A percentile compares a stretch with the other conserved stretches of the same genome.
Evolutionary conservation across 169 alveolate species (phyloP).

Genomic region (Ophryocystis elektroscirrha): DNA sequence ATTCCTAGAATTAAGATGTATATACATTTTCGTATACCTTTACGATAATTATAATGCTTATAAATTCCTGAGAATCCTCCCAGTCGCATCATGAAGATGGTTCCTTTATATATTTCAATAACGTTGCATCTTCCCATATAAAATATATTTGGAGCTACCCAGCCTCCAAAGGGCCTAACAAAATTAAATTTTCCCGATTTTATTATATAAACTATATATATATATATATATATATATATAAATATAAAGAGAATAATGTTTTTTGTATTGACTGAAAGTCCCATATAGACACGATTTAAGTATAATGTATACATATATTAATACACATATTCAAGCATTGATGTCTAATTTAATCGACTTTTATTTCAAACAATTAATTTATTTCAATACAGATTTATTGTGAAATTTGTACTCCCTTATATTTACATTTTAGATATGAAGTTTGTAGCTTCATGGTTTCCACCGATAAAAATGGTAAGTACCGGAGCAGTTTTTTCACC

Average conservation of each 20-base stretch:
- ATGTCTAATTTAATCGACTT: neutral
- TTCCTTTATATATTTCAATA: constrained; percentile 38
- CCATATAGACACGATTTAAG: neutral
- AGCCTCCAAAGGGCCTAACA: constrained; percentile 70
- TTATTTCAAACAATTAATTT: too few relatives aligned
- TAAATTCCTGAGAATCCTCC: neutral
- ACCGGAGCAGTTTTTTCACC: constrained; percentile 60
- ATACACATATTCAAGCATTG: neutral
- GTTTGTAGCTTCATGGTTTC: constrained; percentile 87
- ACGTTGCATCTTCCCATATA: constrained; percentile 76
- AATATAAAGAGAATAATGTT: neutral
- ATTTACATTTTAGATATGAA: constrained; percentile 56
- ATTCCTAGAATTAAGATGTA: constrained; percentile 56
- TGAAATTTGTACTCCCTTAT: neutral
- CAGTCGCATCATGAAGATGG: too few relatives aligned
- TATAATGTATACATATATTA: neutral
- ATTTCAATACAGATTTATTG: neutral
- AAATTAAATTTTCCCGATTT: too few relatives aligned
- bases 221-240: neutral
- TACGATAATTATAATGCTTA: constrained; percentile 41
- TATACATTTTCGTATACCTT: constrained; percentile 86
- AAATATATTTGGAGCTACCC: constrained; percentile 88
- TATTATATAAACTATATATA: too few relatives aligned
- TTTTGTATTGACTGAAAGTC: neutral
- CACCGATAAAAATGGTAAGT: constrained; percentile 83